phyloP scores from a whole-genome alignment of 75 land plant genomes.

The Pinus taeda region DNA sequence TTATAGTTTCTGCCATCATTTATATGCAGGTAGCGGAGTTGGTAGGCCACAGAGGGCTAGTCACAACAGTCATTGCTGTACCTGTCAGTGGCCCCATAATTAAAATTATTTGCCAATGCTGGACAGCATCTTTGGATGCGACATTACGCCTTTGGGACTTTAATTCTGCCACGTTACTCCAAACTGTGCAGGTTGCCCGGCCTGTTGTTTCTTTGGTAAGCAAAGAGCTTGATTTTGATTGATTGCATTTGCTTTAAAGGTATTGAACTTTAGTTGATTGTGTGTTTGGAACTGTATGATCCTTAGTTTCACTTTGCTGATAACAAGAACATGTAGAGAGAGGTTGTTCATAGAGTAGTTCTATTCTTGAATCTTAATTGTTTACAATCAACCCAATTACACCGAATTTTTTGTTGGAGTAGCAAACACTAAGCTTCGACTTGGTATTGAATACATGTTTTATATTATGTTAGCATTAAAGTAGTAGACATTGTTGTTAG shows the following conservation, averaged over 20 bases:
- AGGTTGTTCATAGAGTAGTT: too few relatives aligned
- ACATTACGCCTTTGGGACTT: constrained; percentile 88
- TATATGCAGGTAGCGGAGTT: constrained; percentile 44
- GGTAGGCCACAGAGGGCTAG: constrained; percentile 72
- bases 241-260: too few relatives aligned
- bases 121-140: constrained; percentile 91
- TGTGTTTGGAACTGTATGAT: background rate
- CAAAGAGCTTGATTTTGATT: background rate
- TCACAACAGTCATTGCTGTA: constrained; percentile 71
- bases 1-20: background rate
- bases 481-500: too few relatives aligned
- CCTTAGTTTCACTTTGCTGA: background rate
- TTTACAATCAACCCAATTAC: too few relatives aligned
- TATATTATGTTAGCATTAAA: too few relatives aligned
- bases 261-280: too few relatives aligned
- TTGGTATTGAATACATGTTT: too few relatives aligned
- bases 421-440: too few relatives aligned
- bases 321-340: background rate
- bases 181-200: constrained; percentile 46
- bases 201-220: constrained; percentile 86
- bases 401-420: too few relatives aligned
- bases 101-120: constrained; percentile 49
- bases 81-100: constrained; percentile 24
- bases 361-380: too few relatives aligned
- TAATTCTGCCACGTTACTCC: constrained; percentile 39